phyloP scores from a whole-genome alignment of 169 alveolate species.

The Nephromyces sp. region DNA sequence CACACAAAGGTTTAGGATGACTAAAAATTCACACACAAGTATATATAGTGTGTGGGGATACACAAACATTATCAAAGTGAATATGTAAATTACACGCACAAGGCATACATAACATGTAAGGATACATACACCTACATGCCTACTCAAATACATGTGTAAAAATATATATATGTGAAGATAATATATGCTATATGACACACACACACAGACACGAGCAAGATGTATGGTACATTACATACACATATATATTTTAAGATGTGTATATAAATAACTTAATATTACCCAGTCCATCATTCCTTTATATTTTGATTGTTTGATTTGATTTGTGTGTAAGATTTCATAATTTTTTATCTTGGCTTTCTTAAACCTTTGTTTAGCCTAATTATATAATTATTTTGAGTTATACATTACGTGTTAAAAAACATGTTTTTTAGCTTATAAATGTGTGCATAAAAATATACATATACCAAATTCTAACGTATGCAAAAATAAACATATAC shows the following conservation, averaged over 20 bases:
- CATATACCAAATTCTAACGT: no score
- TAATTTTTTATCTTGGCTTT: slow-evolving; percentile 83
- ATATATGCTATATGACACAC: not conserved
- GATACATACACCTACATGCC: no score
- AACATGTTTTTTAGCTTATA: not conserved
- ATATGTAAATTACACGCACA: no score
- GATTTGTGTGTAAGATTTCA: slow-evolving; percentile 52
- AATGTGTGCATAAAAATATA: no score
- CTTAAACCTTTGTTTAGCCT: slow-evolving; percentile 76
- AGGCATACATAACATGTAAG: no score
- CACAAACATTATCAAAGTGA: no score
- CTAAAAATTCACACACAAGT: slow-evolving; percentile 1
- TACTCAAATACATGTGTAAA: no score
- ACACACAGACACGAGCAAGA: not conserved
- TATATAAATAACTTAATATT: not conserved
- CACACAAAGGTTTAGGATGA: not conserved
- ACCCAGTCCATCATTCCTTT: slow-evolving; percentile 80
- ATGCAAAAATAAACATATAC: no score
- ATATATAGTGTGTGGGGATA: not conserved
- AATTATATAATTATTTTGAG: no score
- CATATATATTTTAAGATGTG: not conserved
- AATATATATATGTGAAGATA: no score
- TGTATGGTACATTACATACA: not conserved
- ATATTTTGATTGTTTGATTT: slow-evolving; percentile 39
- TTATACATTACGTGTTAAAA: no score